A percentile compares a stretch with the other conserved stretches of the same genome.
phyloP scores from a whole-genome alignment of 2,329 filamentous ascomycete genomes.

The Xylogone sp. region DNA sequence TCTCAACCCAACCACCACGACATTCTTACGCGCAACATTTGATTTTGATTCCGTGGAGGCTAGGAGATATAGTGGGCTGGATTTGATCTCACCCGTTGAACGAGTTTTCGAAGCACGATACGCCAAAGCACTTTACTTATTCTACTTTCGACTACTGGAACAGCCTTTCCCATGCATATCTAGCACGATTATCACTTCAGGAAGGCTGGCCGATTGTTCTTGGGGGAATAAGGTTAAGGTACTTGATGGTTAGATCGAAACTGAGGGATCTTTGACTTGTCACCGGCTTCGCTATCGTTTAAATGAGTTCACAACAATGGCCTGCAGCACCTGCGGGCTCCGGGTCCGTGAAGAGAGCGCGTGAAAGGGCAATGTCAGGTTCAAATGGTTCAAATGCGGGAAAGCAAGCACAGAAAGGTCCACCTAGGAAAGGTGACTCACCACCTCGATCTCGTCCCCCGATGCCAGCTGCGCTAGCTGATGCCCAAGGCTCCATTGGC shows the following conservation, averaged over 20 bases:
- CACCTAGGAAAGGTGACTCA: slow-evolving; percentile 9
- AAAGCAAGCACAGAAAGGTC: slow-evolving; percentile 9
- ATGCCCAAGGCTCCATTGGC: slow-evolving; percentile 20
- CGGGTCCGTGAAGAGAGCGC: slow-evolving; percentile 51
- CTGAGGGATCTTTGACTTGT: background rate
- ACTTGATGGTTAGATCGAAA: background rate
- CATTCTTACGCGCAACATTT: background rate
- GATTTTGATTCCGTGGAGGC: background rate
- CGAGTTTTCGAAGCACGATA: background rate
- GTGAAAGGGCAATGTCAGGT: slow-evolving; percentile 38
- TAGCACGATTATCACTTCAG: slow-evolving; percentile 11
- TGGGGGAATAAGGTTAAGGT: background rate
- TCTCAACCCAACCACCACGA: background rate
- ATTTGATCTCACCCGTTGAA: background rate
- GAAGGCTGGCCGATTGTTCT: background rate
- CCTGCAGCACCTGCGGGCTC: slow-evolving; percentile 21
- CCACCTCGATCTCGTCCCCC: slow-evolving; percentile 17
- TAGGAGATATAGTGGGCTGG: background rate
- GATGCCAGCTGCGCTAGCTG: slow-evolving; percentile 16
- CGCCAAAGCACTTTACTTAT: background rate
- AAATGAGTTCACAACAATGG: slow-evolving; percentile 26
- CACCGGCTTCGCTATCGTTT: slow-evolving; percentile 1
- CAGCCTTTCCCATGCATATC: background rate
- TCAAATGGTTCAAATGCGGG: slow-evolving; percentile 5
- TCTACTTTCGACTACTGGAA: background rate